Evolutionary conservation across 441 rosid species (phyloP).

Genomic region (Syzygium syzygioides): DNA sequence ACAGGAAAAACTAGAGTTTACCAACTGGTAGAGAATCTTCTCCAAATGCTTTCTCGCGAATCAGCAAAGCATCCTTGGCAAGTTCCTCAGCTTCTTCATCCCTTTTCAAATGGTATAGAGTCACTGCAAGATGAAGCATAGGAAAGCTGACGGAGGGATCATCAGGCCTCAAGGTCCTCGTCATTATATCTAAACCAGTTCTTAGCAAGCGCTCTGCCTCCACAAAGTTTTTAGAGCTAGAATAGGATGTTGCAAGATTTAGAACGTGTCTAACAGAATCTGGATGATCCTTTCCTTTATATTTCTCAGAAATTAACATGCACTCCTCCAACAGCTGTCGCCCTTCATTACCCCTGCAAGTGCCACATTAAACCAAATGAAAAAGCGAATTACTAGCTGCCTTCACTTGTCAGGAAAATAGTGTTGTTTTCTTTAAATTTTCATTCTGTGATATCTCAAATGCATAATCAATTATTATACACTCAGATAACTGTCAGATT

Average conservation of each 20-base stretch:
- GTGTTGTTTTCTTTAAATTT: not conserved
- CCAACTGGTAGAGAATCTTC: slow-evolving; percentile 75
- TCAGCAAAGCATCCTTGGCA: slow-evolving; percentile 45
- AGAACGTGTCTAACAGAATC: slow-evolving; percentile 58
- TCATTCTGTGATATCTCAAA: not conserved
- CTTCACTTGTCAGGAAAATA: not conserved
- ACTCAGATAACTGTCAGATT: not conserved
- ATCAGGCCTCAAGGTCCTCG: slow-evolving; percentile 35
- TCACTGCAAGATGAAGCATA: slow-evolving; percentile 68
- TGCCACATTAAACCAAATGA: not conserved
- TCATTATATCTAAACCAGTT: slow-evolving; percentile 55
- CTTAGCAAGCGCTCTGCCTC: slow-evolving; percentile 74
- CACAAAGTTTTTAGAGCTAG: slow-evolving; percentile 53
- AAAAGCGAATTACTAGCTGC: not conserved
- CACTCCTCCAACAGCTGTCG: slow-evolving; percentile 76
- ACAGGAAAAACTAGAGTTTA: slow-evolving; percentile 18
- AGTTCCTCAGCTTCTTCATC: slow-evolving; percentile 70
- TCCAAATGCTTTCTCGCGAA: slow-evolving; percentile 71
- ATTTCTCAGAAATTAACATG: slow-evolving; percentile 56
- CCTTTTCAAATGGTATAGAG: slow-evolving; percentile 52
- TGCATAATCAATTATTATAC: not conserved
- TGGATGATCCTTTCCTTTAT: slow-evolving; percentile 62
- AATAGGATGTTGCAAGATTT: slow-evolving; percentile 75
- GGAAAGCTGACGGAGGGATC: slow-evolving; percentile 71
- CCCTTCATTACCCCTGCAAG: slow-evolving; percentile 77